Base-by-base conservation (phyloP, 1,139 yeast genomes). In the Tardiomyces blankii region DNA sequence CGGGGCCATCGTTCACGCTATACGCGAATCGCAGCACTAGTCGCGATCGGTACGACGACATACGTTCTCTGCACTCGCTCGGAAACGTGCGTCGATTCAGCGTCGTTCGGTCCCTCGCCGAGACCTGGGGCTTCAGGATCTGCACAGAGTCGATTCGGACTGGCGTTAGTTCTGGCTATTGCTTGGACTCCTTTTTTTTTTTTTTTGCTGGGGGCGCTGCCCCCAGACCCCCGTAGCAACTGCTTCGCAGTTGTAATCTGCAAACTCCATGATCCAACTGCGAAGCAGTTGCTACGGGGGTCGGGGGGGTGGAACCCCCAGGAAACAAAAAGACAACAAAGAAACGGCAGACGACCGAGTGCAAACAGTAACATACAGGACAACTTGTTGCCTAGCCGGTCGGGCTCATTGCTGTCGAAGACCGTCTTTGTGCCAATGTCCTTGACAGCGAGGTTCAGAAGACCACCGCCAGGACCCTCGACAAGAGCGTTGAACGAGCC, bases 401-500 rank as follows among this genome's bases (percentile, higher is more conserved):
- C 75, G 9, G 74, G 67, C 48, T 80, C 85, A 52, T 74, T 78
- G 38, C 87, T 78, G 63, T 91, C 98, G 60, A 86, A 89, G 14
- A 87, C 80, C 27, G 88, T 80, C 60, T 82, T 85, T 51, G 77
- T 65, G 11, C 98, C 98, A 52, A 91, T 87, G 59, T 91, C 98
- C 59, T 82, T 73, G 42, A 84, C 95, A 1, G 85, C 97, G 46
- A 82, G 68, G 62, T 89, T 88, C 51, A 91, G 72, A 41, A 91
- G 68, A 3, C 96, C 96, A 33, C 91, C 94, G 45, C 73, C 78
- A 12, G 67, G 64, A 23, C 95, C 96, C 49, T 85, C 95, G 39
- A 95, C 84, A 48, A 91, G 73, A 13, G 96, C 97, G 71, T 91
- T 83, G 73, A 91, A 91, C 2, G 98, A 91, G 9, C 95, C 97